Conservation (phyloP, 257 asterid genomes). For the Leonotis leonurus region DNA sequence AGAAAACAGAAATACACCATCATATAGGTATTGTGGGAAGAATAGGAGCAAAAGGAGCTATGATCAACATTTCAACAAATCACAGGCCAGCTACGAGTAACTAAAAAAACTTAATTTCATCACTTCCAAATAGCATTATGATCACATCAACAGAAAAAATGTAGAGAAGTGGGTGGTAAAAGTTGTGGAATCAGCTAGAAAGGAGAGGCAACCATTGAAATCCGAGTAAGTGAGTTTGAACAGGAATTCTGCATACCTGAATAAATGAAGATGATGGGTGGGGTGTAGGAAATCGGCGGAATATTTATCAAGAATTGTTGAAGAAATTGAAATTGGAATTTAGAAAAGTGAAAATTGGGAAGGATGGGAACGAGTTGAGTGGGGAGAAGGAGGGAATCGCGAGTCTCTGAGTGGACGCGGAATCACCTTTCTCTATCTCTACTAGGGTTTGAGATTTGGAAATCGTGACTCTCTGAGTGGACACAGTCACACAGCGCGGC, state of each 20-base stretch:
- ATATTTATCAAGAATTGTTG: not conserved
- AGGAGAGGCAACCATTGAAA: not conserved
- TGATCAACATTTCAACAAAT: not conserved
- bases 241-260: slow-evolving; percentile 18
- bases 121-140: not conserved
- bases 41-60: not conserved
- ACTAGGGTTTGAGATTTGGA: slow-evolving; percentile 20
- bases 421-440: not conserved
- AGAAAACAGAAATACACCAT: not conserved
- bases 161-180: slow-evolving; percentile 1
- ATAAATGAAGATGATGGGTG: not conserved
- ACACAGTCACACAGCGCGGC: too few relatives aligned
- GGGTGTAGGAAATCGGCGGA: slow-evolving; percentile 2
- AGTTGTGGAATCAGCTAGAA: not conserved
- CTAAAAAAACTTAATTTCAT: not conserved
- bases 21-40: not conserved
- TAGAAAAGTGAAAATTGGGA: not conserved
- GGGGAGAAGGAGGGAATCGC: slow-evolving; percentile 29
- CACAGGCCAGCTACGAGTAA: not conserved
- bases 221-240: not conserved
- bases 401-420: slow-evolving; percentile 46
- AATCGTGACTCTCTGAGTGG: slow-evolving; percentile 36
- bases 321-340: not conserved
- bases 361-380: slow-evolving; percentile 35
- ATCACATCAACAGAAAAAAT: not conserved